Percentiles rank a stretch among this genome's conserved stretches.
Conservation (phyloP, 2,329 filamentous ascomycete genomes). For the Aspergillus proliferans region DNA sequence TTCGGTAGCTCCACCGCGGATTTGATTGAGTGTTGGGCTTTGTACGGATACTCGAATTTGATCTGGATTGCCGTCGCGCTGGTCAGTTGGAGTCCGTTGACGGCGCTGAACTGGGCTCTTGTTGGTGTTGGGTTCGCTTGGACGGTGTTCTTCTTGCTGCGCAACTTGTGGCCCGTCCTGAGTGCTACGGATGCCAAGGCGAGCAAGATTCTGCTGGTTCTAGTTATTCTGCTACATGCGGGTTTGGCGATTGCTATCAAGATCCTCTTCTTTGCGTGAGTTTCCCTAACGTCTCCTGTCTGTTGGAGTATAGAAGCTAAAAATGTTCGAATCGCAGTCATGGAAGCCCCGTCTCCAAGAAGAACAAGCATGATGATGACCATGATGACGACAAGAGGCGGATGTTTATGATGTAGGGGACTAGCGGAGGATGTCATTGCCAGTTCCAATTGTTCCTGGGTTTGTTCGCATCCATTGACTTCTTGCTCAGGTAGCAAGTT, state of each 20-base stretch:
- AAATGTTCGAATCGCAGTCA: conserved; percentile 36
- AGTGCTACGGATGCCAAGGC: conserved; percentile 89
- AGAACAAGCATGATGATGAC: conserved; percentile 30
- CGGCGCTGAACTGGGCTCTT: conserved; percentile 87
- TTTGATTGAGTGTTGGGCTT: conserved; percentile 86
- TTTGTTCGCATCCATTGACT: not conserved
- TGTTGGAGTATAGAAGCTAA: conserved; percentile 1
- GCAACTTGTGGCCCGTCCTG: conserved; percentile 85
- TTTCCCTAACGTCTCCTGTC: conserved; percentile 13
- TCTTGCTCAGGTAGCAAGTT: conserved; percentile 11
- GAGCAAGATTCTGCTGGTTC: conserved; percentile 76
- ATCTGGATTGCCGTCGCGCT: conserved; percentile 95
- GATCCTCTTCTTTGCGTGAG: conserved; percentile 83
- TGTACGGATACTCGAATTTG: conserved; percentile 94
- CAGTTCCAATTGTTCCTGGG: conserved; percentile 2
- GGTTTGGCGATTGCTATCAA: conserved; percentile 93
- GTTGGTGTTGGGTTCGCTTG: conserved; percentile 78
- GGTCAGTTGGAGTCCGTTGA: conserved; percentile 81
- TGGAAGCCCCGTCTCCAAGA: conserved; percentile 54
- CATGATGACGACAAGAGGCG: conserved; percentile 22
- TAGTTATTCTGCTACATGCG: conserved; percentile 79
- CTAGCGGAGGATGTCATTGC: not conserved
- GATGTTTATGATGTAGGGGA: conserved; percentile 21
- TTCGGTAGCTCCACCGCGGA: conserved; percentile 92
- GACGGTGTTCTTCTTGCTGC: conserved; percentile 74